These are phyloP conservation scores for Cladosporium sphaerospermum DNA, from an alignment of 2,329 filamentous ascomycete genomes.

Conservation along the genomic window DNA sequence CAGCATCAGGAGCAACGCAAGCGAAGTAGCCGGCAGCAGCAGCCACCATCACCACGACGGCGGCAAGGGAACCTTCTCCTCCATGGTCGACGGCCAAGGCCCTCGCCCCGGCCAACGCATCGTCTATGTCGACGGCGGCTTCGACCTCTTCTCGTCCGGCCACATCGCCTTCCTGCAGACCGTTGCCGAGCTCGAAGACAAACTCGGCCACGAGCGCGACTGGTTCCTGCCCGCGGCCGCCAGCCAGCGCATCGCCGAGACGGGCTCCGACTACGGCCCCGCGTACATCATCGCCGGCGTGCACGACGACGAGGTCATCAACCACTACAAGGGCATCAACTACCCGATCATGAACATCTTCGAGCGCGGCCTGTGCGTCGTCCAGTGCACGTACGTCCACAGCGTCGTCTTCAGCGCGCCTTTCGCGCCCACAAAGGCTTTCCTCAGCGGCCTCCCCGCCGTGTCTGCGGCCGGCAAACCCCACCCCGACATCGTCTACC, in stretches of 20 bases:
- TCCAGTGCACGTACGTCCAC: slow-evolving; percentile 92
- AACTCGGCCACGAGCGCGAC: slow-evolving; percentile 58
- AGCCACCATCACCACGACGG: slow-evolving; percentile 13
- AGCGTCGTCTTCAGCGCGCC: slow-evolving; percentile 85
- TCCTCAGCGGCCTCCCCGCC: slow-evolving; percentile 68
- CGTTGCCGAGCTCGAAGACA: slow-evolving; percentile 68
- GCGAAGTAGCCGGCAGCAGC: slow-evolving; percentile 37
- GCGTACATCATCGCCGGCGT: slow-evolving; percentile 88
- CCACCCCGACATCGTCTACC: slow-evolving; percentile 72
- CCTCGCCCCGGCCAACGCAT: slow-evolving; percentile 74
- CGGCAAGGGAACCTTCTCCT: slow-evolving; percentile 59
- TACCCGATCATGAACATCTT: slow-evolving; percentile 99
- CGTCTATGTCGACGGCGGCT: slow-evolving; percentile 93
- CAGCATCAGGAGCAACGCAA: not conserved
- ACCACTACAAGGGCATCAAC: slow-evolving; percentile 93
- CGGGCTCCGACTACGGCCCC: slow-evolving; percentile 68
- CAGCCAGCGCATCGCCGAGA: slow-evolving; percentile 55
- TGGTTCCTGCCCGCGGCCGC: slow-evolving; percentile 67
- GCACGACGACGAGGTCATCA: slow-evolving; percentile 92
- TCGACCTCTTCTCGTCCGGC: slow-evolving; percentile 92
- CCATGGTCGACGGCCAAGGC: slow-evolving; percentile 63
- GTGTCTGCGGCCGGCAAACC: slow-evolving; percentile 39
- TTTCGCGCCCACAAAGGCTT: slow-evolving; percentile 73
- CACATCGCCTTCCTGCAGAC: slow-evolving; percentile 90
- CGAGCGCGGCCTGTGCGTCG: slow-evolving; percentile 87